Evolutionary conservation across 1,139 yeast species (phyloP).

Genomic region (Yamadazyma membranifaciens): DNA sequence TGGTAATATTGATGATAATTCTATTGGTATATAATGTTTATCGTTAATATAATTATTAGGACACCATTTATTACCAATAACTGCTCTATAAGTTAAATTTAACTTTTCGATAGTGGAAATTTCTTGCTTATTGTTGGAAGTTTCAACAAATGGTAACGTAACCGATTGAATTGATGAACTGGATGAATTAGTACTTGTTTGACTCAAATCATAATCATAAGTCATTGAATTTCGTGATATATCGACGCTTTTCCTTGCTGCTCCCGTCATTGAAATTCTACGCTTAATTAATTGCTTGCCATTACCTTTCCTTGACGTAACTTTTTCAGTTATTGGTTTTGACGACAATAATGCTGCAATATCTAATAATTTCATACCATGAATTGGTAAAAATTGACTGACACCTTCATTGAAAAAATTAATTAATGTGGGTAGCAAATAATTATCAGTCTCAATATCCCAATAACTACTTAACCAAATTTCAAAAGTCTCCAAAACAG

Average conservation of each 20-base stretch:
- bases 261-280: constrained; percentile 37
- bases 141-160: constrained; percentile 42
- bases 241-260: constrained; percentile 21
- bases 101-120: constrained; percentile 43
- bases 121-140: constrained; percentile 40
- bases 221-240: constrained; percentile 42
- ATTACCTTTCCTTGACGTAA: constrained; percentile 14
- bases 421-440: constrained; percentile 62
- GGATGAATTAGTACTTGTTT: constrained; percentile 44
- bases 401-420: constrained; percentile 78
- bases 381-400: constrained; percentile 55
- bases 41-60: constrained; percentile 26
- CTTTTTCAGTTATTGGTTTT: constrained; percentile 31
- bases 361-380: constrained; percentile 59
- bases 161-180: constrained; percentile 39
- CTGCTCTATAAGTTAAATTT: constrained; percentile 47
- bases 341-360: constrained; percentile 56
- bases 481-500: constrained; percentile 67
- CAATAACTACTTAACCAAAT: constrained; percentile 90
- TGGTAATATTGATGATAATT: constrained; percentile 26
- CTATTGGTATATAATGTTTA: constrained; percentile 28
- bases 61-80: constrained; percentile 53
- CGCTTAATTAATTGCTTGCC: constrained; percentile 43
- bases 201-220: constrained; percentile 51
- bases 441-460: constrained; percentile 63